Base-by-base conservation (phyloP, 2,329 filamentous ascomycete genomes). In the Trichoderma cornu-damae region DNA sequence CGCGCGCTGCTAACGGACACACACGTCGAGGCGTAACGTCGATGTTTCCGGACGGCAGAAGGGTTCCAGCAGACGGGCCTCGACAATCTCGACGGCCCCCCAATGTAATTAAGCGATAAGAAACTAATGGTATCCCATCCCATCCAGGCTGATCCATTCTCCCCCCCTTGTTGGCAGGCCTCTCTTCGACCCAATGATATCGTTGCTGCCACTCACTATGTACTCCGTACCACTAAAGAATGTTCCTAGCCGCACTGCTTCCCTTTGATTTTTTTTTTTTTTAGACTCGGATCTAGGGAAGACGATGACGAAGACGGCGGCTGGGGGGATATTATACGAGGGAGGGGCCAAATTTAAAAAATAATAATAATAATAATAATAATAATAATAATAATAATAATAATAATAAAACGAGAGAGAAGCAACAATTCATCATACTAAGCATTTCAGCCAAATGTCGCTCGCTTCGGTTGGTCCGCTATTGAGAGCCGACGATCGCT, bases 401-500 rank as follows among this genome's bases (percentile, higher is more conserved):
- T n/a, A n/a, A n/a, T n/a, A n/a, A n/a, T n/a, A n/a, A n/a, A n/a
- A n/a, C n/a, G n/a, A n/a, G n/a, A n/a, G n/a, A n/a, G n/a, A n/a
- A n/a, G n/a, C n/a, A n/a, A n/a, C n/a, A n/a, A n/a, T n/a, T n/a
- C n/a, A n/a, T n/a, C n/a, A n/a, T n/a, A n/a, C 28, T 42, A 18
- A 22, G 18, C 44, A n/a, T 14, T 34, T 47, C 22, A 22, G 24
- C 44, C n/a, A n/a, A 16, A 47, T 47, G 26, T 11, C 28, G n/a
- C 28, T 47, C 48, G 42, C 51, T 46, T 47, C 48, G 42, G 42
- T 46, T 37, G 37, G 12, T 26, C 37, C 49, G 49, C 49, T 52
- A 47, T 47, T 55, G 51, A 55, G 51, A 55, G 51, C 42, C 20
- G 42, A 37, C 51, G 40, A 55, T 55, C 51, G 22, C 51, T 55